phyloP scores from a whole-genome alignment of 495 filamentous ascomycete genomes.

The Daldinia concentrica region DNA sequence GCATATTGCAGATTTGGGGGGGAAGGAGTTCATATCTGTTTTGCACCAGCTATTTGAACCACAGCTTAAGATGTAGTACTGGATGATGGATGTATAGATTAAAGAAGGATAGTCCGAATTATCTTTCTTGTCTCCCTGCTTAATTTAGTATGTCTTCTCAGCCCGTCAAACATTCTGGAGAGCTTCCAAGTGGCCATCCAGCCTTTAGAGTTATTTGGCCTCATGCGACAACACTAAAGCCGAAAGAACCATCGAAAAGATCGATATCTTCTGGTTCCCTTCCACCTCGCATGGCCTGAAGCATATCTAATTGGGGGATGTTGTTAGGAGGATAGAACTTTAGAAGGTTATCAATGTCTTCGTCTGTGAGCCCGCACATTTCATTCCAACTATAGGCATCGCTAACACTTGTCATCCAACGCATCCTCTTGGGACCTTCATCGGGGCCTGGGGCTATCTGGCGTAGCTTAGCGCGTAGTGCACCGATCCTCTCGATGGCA shows the following conservation, averaged over 20 bases:
- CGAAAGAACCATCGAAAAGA: slow-evolving; percentile 67
- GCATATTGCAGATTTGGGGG: neutral
- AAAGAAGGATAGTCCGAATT: neutral
- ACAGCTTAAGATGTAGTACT: neutral
- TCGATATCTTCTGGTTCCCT: slow-evolving; percentile 56
- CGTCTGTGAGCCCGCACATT: slow-evolving; percentile 81
- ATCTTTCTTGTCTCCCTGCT: neutral
- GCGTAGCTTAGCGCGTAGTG: slow-evolving; percentile 79
- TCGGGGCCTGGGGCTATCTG: slow-evolving; percentile 74
- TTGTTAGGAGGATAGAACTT: slow-evolving; percentile 68
- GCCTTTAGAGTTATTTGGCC: neutral
- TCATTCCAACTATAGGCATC: slow-evolving; percentile 88
- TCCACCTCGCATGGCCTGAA: slow-evolving; percentile 61
- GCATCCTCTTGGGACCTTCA: slow-evolving; percentile 90
- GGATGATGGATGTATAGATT: neutral
- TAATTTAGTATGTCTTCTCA: neutral
- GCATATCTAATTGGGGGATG: slow-evolving; percentile 57
- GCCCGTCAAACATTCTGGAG: neutral
- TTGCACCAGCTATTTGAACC: neutral
- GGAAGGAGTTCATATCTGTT: no score
- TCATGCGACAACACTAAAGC: slow-evolving; percentile 64
- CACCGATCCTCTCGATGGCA: slow-evolving; percentile 84
- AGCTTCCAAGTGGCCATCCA: neutral
- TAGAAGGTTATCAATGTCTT: slow-evolving; percentile 83
- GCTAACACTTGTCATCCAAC: slow-evolving; percentile 94